phyloP scores from a whole-genome alignment of 331 rosid genomes.

The Acacia concinna region DNA sequence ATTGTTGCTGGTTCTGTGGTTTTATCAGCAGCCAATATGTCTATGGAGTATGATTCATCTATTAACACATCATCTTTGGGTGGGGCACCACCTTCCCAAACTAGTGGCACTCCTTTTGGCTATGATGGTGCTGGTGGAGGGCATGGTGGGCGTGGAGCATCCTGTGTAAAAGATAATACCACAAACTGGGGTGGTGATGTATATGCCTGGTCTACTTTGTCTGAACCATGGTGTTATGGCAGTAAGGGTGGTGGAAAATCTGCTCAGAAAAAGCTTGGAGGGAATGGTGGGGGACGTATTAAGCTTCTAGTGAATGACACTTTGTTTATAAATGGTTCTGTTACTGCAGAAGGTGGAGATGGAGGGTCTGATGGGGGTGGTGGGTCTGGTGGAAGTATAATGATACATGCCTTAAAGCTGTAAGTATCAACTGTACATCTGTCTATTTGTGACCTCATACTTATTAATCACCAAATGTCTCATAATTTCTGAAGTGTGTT shows the following conservation, averaged over 20 bases:
- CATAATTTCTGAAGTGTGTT: conserved; percentile 21
- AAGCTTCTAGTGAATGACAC: conserved; percentile 70
- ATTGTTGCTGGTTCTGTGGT: conserved; percentile 82
- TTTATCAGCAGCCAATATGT: conserved; percentile 75
- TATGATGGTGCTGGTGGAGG: conserved; percentile 97
- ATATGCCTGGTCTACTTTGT: conserved; percentile 91
- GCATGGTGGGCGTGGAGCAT: conserved; percentile 99
- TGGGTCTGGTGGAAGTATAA: conserved; percentile 97
- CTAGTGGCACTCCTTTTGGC: conserved; percentile 95
- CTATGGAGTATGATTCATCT: conserved; percentile 63
- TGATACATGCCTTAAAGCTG: conserved; percentile 75
- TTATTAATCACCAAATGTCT: conserved; percentile 20
- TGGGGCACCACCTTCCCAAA: conserved; percentile 93
- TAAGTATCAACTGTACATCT: conserved; percentile 53
- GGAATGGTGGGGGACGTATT: conserved; percentile 95
- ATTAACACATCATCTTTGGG: conserved; percentile 85
- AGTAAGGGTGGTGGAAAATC: conserved; percentile 91
- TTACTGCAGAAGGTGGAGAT: conserved; percentile 85
- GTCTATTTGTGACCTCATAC: conserved; percentile 10
- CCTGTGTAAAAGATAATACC: conserved; percentile 68
- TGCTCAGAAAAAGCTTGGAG: conserved; percentile 57
- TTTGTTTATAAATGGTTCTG: conserved; percentile 73
- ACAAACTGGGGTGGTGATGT: conserved; percentile 99
- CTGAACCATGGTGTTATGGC: conserved; percentile 89
- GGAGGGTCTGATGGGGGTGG: conserved; percentile 88